Base-by-base conservation (phyloP, 441 rosid species). In the Mallotus repandus region DNA sequence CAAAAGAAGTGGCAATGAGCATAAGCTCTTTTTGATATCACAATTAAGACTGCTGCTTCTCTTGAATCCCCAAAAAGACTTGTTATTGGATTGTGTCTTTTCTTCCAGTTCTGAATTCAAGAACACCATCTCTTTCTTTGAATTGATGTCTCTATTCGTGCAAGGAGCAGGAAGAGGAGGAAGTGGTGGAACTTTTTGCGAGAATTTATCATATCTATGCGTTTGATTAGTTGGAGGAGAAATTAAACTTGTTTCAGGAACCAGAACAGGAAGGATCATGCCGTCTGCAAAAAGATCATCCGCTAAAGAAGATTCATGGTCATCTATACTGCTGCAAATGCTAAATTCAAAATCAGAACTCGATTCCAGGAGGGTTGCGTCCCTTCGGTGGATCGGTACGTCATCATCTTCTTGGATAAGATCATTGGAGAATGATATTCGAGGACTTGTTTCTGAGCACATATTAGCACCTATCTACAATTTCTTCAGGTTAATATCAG, bases 281-380 rank as follows among this genome's bases (percentile, higher is more conserved):
- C 97, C 97, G 22, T 89, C 86, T 0, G 86, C 85, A 61, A 91
- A 93, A 63, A 93, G 84, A 75, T 90, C 92, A 1, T 91, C 97
- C 8, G 98, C 98, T 13, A 89, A 82, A 55, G 86, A 88, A 49
- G 89, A 86, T 62, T 84, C 76, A 56, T 67, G 86, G 14, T 78
- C 84, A 29, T 29, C 32, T 3, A 74, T 74, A 79, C 75, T 75
- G 72, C 81, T 78, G 54, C 83, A 79, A 56, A 77, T 70, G 75
- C 77, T 83, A 87, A 94, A 94, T 83, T 91, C 97, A 25, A 94
- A 94, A 29, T 89, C 93, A 22, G 85, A 71, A 75, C 63, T 77
- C 7, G 89, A 82, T 29, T 85, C 92, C 54, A 86, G 65, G 18
- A 81, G 87, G 49, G 56, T 64, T 5, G 85, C 60, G 74, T 89